Evolutionary conservation across 257 asterid genomes (phyloP).

Genomic region (Rubia yunnanensis): DNA sequence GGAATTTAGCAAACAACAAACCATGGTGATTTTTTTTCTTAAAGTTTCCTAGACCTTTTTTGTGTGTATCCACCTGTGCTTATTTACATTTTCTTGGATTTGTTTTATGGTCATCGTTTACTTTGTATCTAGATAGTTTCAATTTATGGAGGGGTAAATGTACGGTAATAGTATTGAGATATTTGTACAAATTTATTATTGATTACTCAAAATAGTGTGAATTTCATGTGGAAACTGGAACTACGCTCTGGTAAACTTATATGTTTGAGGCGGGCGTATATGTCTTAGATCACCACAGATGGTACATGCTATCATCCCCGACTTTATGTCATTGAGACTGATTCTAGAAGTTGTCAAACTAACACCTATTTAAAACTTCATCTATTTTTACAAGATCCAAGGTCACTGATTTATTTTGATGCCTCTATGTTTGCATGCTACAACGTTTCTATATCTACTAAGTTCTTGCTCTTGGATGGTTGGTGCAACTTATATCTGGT

Average conservation of each 20-base stretch:
- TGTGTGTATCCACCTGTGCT: background rate
- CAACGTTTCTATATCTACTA: conserved; percentile 81
- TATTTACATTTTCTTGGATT: background rate
- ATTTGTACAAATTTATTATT: background rate
- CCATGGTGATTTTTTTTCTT: background rate
- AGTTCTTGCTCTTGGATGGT: conserved; percentile 90
- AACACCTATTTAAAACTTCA: too few species aligned
- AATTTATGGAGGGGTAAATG: too few species aligned
- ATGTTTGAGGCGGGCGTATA: background rate
- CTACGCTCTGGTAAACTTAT: background rate
- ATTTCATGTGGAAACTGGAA: background rate
- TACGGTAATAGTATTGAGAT: background rate
- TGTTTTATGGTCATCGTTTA: background rate
- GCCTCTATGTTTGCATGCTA: conserved; percentile 17
- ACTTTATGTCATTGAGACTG: too few species aligned
- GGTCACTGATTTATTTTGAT: too few species aligned
- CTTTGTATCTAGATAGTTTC: background rate
- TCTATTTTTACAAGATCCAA: too few species aligned
- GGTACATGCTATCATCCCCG: too few species aligned
- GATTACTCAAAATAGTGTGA: background rate
- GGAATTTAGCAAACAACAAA: background rate
- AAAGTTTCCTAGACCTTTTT: background rate
- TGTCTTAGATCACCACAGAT: too few species aligned
- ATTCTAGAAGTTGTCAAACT: too few species aligned
- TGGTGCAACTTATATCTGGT: conserved; percentile 89